Base-by-base conservation (phyloP, 2,329 filamentous ascomycete genomes). In the Xylaria sp. region DNA sequence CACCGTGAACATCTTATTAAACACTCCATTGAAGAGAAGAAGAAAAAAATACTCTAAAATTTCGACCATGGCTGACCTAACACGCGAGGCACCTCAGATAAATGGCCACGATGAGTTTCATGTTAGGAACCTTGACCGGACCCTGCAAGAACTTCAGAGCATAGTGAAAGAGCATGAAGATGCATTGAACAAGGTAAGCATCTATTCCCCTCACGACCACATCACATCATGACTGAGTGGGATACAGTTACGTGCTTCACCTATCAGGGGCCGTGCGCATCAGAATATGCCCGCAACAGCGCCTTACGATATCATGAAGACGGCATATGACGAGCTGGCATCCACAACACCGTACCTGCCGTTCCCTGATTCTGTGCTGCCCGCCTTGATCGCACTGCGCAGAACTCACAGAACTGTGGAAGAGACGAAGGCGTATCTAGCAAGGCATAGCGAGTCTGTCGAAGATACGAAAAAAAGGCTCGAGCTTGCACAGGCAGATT, bases 301-400 rank as follows among this genome's bases (percentile, higher is more conserved):
- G 28, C 75, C 79, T n/a, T 68, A 79, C 56, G 74, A 78, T 38
- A 77, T 85, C 40, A 81, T 93, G 71, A 88, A 86, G 69, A 78
- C 81, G 52, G 90, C 90, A 2, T 92, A 93, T 70, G 83, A 87
- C 55, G 82, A 84, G 15, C 78, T 92, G 49, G 83, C 86, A 12
- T 78, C 84, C 45, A 81, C 83, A 14, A 83, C 88, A 54, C 88
- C 89, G 8, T 87, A 87, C 68, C 78, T 94, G 21, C 91, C 92
- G 2, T 80, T 83, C 23, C 79, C 86, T 9, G 85, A 84, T 52
- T 94, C 92, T 19, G 81, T 89, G 5, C 76, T 95, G 6, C 90
- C 91, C 3, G 86, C 88, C 6, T 80, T 96, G 4, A 74, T 95
- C 42, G 91, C 92, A 5, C 77, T 92, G 57, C 87, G 89, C 54